Evolutionary conservation across 2,329 filamentous ascomycete genomes (phyloP).

Genomic region (Metarhizium sp.): DNA sequence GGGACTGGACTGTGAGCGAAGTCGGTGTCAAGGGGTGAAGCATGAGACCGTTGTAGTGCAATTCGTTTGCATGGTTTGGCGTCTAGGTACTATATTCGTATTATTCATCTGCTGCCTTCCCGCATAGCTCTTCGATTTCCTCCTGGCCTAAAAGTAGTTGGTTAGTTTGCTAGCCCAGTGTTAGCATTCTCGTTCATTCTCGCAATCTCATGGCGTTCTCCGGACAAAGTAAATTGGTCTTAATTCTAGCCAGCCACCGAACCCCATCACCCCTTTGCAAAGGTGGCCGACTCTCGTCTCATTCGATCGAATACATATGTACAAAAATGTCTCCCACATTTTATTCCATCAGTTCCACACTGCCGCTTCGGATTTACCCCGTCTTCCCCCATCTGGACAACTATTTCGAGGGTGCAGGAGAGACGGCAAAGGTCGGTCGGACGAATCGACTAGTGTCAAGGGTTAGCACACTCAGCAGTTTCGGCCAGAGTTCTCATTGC

Average conservation of each 20-base stretch:
- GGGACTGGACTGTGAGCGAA: conserved; percentile 24
- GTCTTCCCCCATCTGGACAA: neutral
- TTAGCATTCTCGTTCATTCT: neutral
- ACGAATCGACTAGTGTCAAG: conserved; percentile 51
- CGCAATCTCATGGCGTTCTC: neutral
- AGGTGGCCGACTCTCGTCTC: neutral
- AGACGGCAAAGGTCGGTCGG: conserved; percentile 67
- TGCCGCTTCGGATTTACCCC: neutral
- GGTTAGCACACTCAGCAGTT: neutral
- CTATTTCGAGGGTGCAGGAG: conserved; percentile 57
- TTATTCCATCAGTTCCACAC: neutral
- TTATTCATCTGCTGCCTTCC: neutral
- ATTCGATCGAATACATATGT: neutral
- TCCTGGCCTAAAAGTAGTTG: neutral
- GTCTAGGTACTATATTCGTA: neutral
- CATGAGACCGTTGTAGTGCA: neutral
- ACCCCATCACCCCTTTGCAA: neutral
- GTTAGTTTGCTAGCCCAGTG: neutral
- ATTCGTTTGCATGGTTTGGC: neutral
- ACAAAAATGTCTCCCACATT: neutral
- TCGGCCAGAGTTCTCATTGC: neutral
- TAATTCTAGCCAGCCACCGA: neutral
- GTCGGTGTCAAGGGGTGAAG: neutral
- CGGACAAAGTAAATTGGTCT: neutral
- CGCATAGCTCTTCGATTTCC: neutral